Base-by-base conservation (phyloP, 2,329 filamentous ascomycete species). In the Helicocarpus griseus region DNA sequence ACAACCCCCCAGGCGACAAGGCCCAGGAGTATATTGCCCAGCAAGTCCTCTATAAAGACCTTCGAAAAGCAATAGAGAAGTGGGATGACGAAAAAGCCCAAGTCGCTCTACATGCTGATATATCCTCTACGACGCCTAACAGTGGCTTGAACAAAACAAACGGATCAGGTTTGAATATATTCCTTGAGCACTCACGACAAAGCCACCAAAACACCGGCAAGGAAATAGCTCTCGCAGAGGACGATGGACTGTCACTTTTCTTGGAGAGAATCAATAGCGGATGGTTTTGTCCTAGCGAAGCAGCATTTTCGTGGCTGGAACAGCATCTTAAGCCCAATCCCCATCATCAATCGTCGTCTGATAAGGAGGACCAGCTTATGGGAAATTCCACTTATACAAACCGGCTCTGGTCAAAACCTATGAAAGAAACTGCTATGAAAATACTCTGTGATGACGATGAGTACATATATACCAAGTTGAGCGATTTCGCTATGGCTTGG, bases 101-200 rank as follows among this genome's bases (percentile, higher is more conserved):
- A 17, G 64, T 66, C 13, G 66, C 77, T 40, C 63, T 76, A 6
- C 72, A 73, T 53, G 69, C 69, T 50, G 75, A 80, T 52, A 72
- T 74, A 33, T 74, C 77, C 24, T 45, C 26, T 5, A 9, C 17
- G 4, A 64, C 69, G 13, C 61, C 77, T 48, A 70, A 73, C 9
- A 75, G 73, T 26, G 66, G 66, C n/a, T 71, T 77, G 11, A 68
- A 71, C 50, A 73, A 76, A 44, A 71, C 69, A 54, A 67, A 66
- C 53, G 68, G 65, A 47, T 69, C 75, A 40, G 77, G 77, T 1
- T 58, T 80, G 43, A 73, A 76, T 49, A 72, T 78, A 4, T 81
- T 81, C 53, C 66, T 80, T n/a, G 77, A 79, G 38, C 76, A 80
- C 58, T 75, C 77, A 2, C 77, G 74, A 50, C 69, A 73, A 52